These are phyloP conservation scores for Laguncularia racemosa DNA, from an alignment of 345 rosid genomes.

Conservation along the genomic window DNA sequence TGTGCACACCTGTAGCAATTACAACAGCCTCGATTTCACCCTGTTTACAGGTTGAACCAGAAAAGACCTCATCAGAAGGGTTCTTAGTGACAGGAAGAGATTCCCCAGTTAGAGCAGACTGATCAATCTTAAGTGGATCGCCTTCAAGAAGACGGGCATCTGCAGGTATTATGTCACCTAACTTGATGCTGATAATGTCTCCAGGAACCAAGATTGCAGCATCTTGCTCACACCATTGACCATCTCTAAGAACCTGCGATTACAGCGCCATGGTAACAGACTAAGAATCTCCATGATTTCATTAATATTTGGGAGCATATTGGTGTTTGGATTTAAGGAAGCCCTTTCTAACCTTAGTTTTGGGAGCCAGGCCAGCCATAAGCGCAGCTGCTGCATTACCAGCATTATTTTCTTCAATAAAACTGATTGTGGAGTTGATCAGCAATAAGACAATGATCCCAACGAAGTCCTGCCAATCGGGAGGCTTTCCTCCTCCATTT, in stretches of 20 bases:
- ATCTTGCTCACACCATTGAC: constrained; percentile 83
- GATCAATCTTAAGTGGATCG: constrained; percentile 88
- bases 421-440: constrained; percentile 92
- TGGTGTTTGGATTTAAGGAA: neutral
- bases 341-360: constrained; percentile 51
- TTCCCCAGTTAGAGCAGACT: constrained; percentile 93
- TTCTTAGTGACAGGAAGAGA: constrained; percentile 77
- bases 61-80: constrained; percentile 76
- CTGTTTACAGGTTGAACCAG: constrained; percentile 89
- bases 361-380: constrained; percentile 95
- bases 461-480: constrained; percentile 93
- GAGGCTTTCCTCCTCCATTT: constrained; percentile 68
- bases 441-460: constrained; percentile 63
- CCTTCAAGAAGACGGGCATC: constrained; percentile 97
- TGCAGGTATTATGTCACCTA: constrained; percentile 90
- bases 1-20: constrained; percentile 89
- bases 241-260: constrained; percentile 71
- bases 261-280: neutral
- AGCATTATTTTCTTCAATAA: constrained; percentile 86
- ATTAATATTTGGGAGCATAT: too few relatives aligned
- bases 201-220: constrained; percentile 91
- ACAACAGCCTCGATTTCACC: constrained; percentile 90
- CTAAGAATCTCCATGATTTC: too few relatives aligned
- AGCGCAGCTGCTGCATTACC: constrained; percentile 95
- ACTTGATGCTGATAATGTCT: constrained; percentile 71